A percentile compares a stretch with the other conserved stretches of the same genome.
Evolutionary conservation across 2,329 filamentous ascomycete genomes (phyloP).

Genomic region (Cryphonectria japonica): DNA sequence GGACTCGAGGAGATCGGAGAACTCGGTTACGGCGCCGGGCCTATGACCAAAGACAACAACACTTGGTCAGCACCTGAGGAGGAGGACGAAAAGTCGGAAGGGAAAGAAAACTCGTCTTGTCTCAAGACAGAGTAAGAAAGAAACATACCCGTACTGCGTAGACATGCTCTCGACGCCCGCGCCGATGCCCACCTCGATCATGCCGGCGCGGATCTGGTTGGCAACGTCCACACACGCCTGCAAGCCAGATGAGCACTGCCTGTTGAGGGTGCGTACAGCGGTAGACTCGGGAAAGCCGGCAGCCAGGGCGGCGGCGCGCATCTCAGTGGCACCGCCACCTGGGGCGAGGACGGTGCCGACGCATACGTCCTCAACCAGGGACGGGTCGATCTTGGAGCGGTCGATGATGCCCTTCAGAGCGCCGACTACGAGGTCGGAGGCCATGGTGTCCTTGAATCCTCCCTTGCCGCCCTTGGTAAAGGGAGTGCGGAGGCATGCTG

Average conservation of each 20-base stretch:
- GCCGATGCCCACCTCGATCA: slow-evolving; percentile 94
- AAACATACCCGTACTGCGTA: slow-evolving; percentile 78
- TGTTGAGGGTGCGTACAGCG: slow-evolving; percentile 86
- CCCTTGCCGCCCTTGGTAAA: slow-evolving; percentile 94
- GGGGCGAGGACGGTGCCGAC: slow-evolving; percentile 91
- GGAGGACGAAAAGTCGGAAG: neutral
- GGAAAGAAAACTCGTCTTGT: neutral
- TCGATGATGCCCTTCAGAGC: slow-evolving; percentile 81
- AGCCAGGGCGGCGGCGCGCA: slow-evolving; percentile 86
- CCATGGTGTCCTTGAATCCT: slow-evolving; percentile 91
- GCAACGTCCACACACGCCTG: slow-evolving; percentile 94
- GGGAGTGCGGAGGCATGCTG: slow-evolving; percentile 86
- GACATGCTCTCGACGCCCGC: slow-evolving; percentile 98
- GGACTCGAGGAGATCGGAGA: slow-evolving; percentile 84
- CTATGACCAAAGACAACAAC: slow-evolving; percentile 43
- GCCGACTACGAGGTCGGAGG: slow-evolving; percentile 82
- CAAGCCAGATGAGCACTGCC: slow-evolving; percentile 91
- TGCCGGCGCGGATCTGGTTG: slow-evolving; percentile 86
- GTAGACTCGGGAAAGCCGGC: slow-evolving; percentile 87
- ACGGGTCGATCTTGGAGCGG: slow-evolving; percentile 86
- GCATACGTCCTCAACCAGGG: slow-evolving; percentile 86
- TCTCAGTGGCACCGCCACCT: slow-evolving; percentile 94
- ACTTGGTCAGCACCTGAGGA: neutral
- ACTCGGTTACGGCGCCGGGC: slow-evolving; percentile 85
- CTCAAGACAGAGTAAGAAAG: neutral